A percentile compares a stretch with the other conserved stretches of the same genome.
These are phyloP conservation scores for Kingdonia uniflora DNA, from an alignment of 164 flowering plant species.

Conservation along the genomic window DNA sequence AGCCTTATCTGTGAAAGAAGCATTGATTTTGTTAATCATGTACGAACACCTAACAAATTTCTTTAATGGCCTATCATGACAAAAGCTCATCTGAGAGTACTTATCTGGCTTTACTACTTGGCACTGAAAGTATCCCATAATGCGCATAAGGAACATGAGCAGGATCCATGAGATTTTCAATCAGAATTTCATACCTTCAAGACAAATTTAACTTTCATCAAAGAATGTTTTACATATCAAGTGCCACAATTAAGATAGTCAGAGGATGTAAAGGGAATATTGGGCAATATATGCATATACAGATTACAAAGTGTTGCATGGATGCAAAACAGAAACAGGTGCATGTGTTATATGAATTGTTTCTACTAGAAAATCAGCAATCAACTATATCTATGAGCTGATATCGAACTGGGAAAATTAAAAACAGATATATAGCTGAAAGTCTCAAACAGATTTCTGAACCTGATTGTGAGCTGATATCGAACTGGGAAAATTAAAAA, in stretches of 20 bases:
- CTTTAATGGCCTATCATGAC: neutral
- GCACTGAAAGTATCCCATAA: slow-evolving; percentile 48
- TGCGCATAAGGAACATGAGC: slow-evolving; percentile 93
- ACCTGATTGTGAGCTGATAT: no score
- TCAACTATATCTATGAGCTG: no score
- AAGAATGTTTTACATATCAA: neutral
- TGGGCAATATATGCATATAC: no score
- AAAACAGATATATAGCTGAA: no score
- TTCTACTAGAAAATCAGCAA: no score
- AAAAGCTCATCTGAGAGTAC: slow-evolving; percentile 10
- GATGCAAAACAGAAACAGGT: no score
- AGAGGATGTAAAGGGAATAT: neutral
- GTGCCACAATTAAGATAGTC: neutral
- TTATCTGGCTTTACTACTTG: slow-evolving; percentile 30
- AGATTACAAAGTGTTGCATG: neutral
- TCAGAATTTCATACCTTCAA: slow-evolving; percentile 77
- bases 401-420: no score
- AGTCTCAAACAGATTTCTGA: no score
- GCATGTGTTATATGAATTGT: no score
- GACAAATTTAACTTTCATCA: neutral
- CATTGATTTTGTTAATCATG: slow-evolving; percentile 3
- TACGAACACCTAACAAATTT: neutral
- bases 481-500: no score
- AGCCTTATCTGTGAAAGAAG: slow-evolving; percentile 34
- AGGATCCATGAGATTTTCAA: slow-evolving; percentile 94